These are phyloP conservation scores for Sinapis alba DNA, from an alignment of 441 rosid genomes.

Conservation along the genomic window DNA sequence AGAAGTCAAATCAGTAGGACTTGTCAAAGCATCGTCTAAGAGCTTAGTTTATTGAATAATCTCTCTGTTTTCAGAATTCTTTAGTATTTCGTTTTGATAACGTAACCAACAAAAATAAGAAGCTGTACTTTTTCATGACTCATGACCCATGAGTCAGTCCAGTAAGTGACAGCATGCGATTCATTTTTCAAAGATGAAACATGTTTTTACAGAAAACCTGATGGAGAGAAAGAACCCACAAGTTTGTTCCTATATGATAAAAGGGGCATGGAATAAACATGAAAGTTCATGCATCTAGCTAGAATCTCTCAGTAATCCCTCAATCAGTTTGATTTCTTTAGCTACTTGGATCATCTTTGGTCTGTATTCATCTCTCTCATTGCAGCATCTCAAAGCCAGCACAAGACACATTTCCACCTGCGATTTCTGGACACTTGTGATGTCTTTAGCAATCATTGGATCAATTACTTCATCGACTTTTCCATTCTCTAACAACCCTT, in stretches of 20 bases:
- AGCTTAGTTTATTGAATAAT: not conserved
- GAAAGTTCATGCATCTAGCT: not conserved
- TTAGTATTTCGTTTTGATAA: not conserved
- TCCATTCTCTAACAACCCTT: not conserved
- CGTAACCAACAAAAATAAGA: not conserved
- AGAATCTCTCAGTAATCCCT: not conserved
- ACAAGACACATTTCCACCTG: conserved; percentile 3
- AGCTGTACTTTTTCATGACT: not conserved
- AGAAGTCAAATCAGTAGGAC: not conserved
- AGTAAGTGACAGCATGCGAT: too few species aligned
- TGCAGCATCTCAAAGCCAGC: conserved; percentile 6
- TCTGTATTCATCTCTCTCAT: not conserved
- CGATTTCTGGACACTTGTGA: not conserved
- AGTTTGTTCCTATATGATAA: too few species aligned
- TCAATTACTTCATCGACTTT: conserved; percentile 11
- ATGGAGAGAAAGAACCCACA: too few species aligned
- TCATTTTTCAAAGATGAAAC: too few species aligned
- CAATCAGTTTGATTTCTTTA: conserved; percentile 10
- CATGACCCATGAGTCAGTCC: too few species aligned
- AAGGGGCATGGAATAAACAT: too few species aligned
- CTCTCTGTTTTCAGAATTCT: not conserved
- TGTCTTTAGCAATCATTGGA: not conserved
- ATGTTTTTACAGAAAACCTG: too few species aligned
- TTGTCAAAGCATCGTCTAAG: not conserved
- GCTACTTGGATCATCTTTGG: conserved; percentile 26